Evolutionary conservation across 257 asterid species (phyloP), one percentile per base, ranked within the genome.

Genomic region (Salvia miltiorrhiza): DNA sequence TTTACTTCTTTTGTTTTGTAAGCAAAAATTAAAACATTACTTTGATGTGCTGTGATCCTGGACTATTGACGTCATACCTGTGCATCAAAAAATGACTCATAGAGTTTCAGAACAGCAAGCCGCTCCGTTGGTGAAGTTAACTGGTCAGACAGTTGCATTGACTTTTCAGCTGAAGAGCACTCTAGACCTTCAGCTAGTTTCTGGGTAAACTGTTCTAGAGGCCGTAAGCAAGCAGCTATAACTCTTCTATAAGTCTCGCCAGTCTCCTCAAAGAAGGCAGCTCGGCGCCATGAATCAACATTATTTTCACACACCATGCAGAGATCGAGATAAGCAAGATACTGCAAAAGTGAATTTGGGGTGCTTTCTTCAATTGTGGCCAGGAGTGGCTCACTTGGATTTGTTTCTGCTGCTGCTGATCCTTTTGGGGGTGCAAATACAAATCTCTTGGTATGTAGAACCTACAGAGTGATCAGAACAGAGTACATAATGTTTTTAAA

Each of bases 201-300:
- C 77, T 59, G 73, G 59, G 89, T 76, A 39, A 94, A 81, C 82
- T 84, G 81, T 66, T 94, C 91, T 76, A 94, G 71, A 52, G 99
- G 97, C 70, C 66, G 77, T 78, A 89, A 52, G 85, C 97, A 87
- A 23, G 82, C 84, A 65, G 81, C 73, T 67, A 91, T 73, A 60
- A 91, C 96, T 77, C 95, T 83, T 82, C 70, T 87, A 82, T 89
- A 94, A 10, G 96, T 94, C 76, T 86, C 97, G 5, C 97, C 97
- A 37, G 88, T 87, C 79, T 94, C 97, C 77, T 94, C 97, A 76
- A 87, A 94, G 75, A 94, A 86, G 56, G 99, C 99, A 75, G 97
- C 99, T 63, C 97, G 89, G 57, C 99, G 95, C 99, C 99, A 94
- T 30, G 93, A 77, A 72, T 93, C 97, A 40, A 91, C 97, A 77